Conservation (phyloP, 345 rosid genomes). For the Leavenworthia alabamica region DNA sequence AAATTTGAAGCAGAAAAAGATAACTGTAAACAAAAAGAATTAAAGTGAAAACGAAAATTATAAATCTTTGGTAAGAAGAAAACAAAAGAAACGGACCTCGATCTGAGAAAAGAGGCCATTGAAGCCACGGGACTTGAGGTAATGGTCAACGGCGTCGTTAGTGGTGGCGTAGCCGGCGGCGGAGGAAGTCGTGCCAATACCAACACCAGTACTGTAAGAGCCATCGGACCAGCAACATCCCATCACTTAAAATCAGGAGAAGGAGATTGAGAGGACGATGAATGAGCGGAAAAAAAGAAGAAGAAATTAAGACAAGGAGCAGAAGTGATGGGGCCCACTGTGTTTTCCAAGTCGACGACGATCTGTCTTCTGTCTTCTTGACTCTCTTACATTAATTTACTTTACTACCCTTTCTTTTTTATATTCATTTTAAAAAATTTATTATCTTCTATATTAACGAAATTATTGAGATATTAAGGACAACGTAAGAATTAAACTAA, state of each 20-base stretch:
- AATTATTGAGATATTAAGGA: background rate
- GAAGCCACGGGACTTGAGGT: conserved; percentile 64
- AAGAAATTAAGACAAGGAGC: background rate
- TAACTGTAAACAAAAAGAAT: conserved; percentile 41
- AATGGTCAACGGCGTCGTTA: conserved; percentile 68
- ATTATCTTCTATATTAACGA: too few species aligned
- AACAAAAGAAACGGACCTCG: conserved; percentile 42
- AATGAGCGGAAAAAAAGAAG: background rate
- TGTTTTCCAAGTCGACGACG: conserved; percentile 23
- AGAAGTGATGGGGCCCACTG: conserved; percentile 16
- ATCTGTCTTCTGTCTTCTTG: conserved; percentile 15
- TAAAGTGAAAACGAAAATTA: background rate
- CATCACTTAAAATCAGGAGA: conserved; percentile 19
- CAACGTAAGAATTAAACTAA: background rate
- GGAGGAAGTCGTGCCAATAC: conserved; percentile 45
- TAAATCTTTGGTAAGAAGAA: background rate
- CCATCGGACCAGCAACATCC: conserved; percentile 87
- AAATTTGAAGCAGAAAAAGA: conserved; percentile 74
- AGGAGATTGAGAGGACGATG: background rate
- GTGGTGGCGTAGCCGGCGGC: conserved; percentile 18
- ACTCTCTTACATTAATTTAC: background rate
- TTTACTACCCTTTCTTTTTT: background rate
- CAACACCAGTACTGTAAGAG: conserved; percentile 36
- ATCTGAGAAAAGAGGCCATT: conserved; percentile 65
- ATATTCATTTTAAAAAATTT: too few species aligned